Percentiles rank a stretch among this genome's conserved stretches.
phyloP scores from a whole-genome alignment of 1,284 basidiomycete species.

The Melampsora americana region DNA sequence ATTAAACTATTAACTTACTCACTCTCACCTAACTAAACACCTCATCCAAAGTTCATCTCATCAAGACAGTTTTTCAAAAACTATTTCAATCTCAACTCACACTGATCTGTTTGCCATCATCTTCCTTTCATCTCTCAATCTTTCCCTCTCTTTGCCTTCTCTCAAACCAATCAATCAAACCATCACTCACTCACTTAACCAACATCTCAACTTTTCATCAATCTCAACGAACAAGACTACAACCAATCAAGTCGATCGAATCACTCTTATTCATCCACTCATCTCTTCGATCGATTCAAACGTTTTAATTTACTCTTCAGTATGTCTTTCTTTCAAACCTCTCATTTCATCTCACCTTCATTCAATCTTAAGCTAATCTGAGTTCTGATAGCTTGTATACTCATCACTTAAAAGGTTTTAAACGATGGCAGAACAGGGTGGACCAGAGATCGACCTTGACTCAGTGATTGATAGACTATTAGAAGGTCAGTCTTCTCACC shows the following conservation, averaged over 20 bases:
- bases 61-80: no score
- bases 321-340: not conserved
- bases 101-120: no score
- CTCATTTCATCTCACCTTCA: not conserved
- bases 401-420: not conserved
- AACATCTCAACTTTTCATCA: not conserved
- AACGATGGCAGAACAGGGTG: constrained; percentile 44
- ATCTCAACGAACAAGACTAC: not conserved
- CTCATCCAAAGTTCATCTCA: no score
- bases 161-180: no score
- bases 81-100: no score
- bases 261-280: not conserved
- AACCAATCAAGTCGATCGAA: not conserved
- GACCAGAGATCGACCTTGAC: constrained; percentile 85
- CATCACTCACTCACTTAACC: not conserved
- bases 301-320: not conserved
- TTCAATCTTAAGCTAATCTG: not conserved
- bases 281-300: not conserved
- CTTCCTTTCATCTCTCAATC: not conserved
- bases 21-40: no score
- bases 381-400: not conserved
- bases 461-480: constrained; percentile 94
- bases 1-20: no score
- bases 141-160: not conserved
- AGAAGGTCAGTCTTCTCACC: constrained; percentile 71